These are phyloP conservation scores for Phytophthora gonapodyides DNA, from an alignment of 352 stramenopile species.

Conservation along the genomic window DNA sequence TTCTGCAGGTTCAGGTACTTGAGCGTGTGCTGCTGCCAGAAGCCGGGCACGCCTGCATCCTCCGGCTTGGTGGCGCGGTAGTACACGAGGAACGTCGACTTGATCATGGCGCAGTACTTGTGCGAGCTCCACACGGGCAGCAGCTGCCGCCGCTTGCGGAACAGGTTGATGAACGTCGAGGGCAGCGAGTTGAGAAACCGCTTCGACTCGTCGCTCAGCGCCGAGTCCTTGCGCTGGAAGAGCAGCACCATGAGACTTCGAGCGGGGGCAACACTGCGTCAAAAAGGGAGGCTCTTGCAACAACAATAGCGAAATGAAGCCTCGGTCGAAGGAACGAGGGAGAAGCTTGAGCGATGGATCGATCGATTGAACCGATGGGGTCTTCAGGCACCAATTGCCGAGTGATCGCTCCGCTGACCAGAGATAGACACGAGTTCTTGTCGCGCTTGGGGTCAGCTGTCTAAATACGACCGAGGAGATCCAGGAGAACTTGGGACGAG, in stretches of 20 bases:
- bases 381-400: constrained; percentile 19
- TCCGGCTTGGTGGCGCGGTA: constrained; percentile 73
- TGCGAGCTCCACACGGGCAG: constrained; percentile 83
- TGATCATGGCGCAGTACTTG: constrained; percentile 90
- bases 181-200: constrained; percentile 85
- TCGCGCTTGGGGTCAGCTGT: neutral
- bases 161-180: constrained; percentile 82
- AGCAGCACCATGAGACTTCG: constrained; percentile 74
- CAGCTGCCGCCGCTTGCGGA: constrained; percentile 82
- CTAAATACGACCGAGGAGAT: constrained; percentile 23
- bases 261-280: neutral
- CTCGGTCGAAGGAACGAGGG: constrained; percentile 1
- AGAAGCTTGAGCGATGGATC: constrained; percentile 18
- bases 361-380: constrained; percentile 17
- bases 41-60: constrained; percentile 32
- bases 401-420: constrained; percentile 15
- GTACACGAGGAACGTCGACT: constrained; percentile 86
- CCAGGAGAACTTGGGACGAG: constrained; percentile 29
- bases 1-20: constrained; percentile 85
- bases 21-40: constrained; percentile 37
- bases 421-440: constrained; percentile 29
- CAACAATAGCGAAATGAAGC: constrained; percentile 29
- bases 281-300: constrained; percentile 3
- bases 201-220: constrained; percentile 80
- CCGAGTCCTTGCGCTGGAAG: constrained; percentile 73